phyloP scores from a whole-genome alignment of 2,329 filamentous ascomycete species.

The Fusarium guadeloupense region DNA sequence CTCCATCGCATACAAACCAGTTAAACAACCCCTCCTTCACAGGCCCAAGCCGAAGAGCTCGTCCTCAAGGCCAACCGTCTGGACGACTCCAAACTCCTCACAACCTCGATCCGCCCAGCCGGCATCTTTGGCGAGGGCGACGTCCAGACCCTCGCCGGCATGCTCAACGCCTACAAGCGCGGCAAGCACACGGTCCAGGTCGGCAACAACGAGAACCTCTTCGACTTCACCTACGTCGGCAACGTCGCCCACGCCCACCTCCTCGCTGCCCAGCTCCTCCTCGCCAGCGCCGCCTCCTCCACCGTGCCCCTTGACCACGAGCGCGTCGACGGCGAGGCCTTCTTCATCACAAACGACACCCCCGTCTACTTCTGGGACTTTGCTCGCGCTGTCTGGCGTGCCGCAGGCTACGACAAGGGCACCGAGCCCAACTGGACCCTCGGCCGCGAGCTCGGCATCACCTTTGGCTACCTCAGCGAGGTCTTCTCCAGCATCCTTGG shows the following conservation, averaged over 20 bases:
- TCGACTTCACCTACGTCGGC: slow-evolving; percentile 72
- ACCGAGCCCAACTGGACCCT: slow-evolving; percentile 66
- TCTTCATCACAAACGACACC: slow-evolving; percentile 89
- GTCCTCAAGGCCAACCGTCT: slow-evolving; percentile 79
- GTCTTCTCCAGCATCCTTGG: slow-evolving; percentile 58
- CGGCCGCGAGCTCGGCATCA: slow-evolving; percentile 59
- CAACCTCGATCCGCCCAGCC: slow-evolving; percentile 83
- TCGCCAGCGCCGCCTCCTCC: slow-evolving; percentile 65
- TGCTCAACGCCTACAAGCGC: slow-evolving; percentile 75
- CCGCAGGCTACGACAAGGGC: slow-evolving; percentile 62
- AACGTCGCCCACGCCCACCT: slow-evolving; percentile 80
- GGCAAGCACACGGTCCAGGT: slow-evolving; percentile 81
- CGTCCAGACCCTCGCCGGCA: slow-evolving; percentile 75
- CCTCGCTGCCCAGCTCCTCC: slow-evolving; percentile 78
- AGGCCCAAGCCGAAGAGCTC: slow-evolving; percentile 81
- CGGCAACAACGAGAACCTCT: slow-evolving; percentile 72
- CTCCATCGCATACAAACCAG: background rate
- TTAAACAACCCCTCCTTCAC: background rate
- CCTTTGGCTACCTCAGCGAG: slow-evolving; percentile 64
- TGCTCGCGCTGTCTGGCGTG: slow-evolving; percentile 78
- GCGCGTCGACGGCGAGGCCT: slow-evolving; percentile 82
- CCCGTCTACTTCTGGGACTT: slow-evolving; percentile 95
- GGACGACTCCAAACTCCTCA: slow-evolving; percentile 69
- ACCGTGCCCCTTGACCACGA: slow-evolving; percentile 75
- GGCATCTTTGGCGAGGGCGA: slow-evolving; percentile 94